These are phyloP conservation scores for Populus trichocarpa DNA, from an alignment of 441 rosid species.

Conservation along the genomic window DNA sequence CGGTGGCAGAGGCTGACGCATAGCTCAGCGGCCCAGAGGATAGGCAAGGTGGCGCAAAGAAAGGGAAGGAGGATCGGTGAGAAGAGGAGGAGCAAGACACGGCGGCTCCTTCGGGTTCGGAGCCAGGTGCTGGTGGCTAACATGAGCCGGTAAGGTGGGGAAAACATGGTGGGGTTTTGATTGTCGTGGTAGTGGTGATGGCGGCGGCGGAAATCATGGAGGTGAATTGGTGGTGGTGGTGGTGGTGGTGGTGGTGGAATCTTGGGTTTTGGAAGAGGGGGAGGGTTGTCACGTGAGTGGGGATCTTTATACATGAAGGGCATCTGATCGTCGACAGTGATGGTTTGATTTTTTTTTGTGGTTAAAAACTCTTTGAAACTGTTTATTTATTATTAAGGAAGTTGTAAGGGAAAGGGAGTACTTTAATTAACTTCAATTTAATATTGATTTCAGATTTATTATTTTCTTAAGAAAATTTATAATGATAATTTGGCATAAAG, in stretches of 20 bases:
- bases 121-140: conserved; percentile 44
- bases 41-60: conserved; percentile 45
- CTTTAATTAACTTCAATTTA: not conserved
- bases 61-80: conserved; percentile 60
- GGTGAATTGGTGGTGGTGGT: conserved; percentile 3
- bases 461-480: too few species aligned
- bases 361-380: not conserved
- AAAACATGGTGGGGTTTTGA: conserved; percentile 4
- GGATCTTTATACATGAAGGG: conserved; percentile 14
- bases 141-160: conserved; percentile 29
- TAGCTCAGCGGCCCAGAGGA: conserved; percentile 48
- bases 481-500: not conserved
- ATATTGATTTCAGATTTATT: not conserved
- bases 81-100: conserved; percentile 44
- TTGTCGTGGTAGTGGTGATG: conserved; percentile 1
- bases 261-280: conserved; percentile 6
- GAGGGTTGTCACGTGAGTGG: not conserved
- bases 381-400: not conserved
- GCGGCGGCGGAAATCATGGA: conserved; percentile 2
- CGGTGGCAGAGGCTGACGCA: conserved; percentile 36
- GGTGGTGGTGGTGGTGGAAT: not conserved
- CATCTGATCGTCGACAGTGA: conserved; percentile 6
- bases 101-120: conserved; percentile 46
- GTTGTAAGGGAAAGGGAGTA: not conserved
- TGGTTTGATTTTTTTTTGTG: not conserved